These are phyloP conservation scores for Alternaria brassicicola DNA, from an alignment of 2,329 filamentous ascomycete species.

Conservation along the genomic window DNA sequence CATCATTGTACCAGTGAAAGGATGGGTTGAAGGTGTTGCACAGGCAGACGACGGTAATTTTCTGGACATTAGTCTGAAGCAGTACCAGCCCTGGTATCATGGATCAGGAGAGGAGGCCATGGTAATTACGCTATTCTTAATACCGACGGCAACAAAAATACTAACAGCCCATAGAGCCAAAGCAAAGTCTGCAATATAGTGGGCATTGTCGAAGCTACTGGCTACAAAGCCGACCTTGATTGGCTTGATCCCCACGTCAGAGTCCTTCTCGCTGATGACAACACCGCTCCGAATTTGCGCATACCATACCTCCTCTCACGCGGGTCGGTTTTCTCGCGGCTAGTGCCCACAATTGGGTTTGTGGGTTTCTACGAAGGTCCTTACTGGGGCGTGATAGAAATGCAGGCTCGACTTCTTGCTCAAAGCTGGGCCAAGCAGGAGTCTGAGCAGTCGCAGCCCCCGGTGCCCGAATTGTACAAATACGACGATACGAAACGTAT, in stretches of 20 bases:
- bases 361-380: constrained; percentile 84
- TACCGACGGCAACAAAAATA: not conserved
- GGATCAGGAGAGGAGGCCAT: not conserved
- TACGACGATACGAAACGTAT: constrained; percentile 45
- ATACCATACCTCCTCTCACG: constrained; percentile 66
- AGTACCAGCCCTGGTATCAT: constrained; percentile 23
- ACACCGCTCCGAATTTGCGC: constrained; percentile 59
- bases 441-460: constrained; percentile 21
- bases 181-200: constrained; percentile 32
- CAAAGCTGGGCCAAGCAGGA: constrained; percentile 60
- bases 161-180: constrained; percentile 15
- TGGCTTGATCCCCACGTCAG: constrained; percentile 67
- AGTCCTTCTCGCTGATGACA: constrained; percentile 61
- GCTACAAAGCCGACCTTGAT: constrained; percentile 69
- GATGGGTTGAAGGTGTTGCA: constrained; percentile 41
- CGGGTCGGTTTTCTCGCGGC: constrained; percentile 67
- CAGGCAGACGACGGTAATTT: constrained; percentile 2
- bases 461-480: constrained; percentile 16
- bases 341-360: constrained; percentile 71
- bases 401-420: constrained; percentile 76
- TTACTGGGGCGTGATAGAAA: constrained; percentile 87
- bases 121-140: constrained; percentile 3
- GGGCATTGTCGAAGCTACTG: constrained; percentile 75
- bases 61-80: constrained; percentile 15
- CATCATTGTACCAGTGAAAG: constrained; percentile 48